Conservation (phyloP, 2,329 filamentous ascomycete species). For the Gnomoniopsis smithogilvyi region DNA sequence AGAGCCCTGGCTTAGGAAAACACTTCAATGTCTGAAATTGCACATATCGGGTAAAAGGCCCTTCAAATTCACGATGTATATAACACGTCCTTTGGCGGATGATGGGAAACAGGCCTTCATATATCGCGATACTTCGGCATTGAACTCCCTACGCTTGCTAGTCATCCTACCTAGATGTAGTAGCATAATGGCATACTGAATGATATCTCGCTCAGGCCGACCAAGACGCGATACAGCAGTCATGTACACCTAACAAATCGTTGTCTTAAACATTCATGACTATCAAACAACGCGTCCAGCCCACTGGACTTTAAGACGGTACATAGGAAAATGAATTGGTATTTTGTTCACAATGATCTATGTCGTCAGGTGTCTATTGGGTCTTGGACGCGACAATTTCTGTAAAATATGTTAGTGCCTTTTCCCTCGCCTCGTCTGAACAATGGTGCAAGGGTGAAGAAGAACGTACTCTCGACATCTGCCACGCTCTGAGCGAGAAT, state of each 20-base stretch:
- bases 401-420: conserved; percentile 36
- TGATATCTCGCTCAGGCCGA: not conserved
- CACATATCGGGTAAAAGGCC: too few species aligned
- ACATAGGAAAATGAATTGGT: conserved; percentile 49
- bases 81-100: too few species aligned
- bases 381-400: conserved; percentile 62
- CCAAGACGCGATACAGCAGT: not conserved
- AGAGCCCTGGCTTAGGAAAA: too few species aligned
- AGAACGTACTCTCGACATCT: conserved; percentile 83
- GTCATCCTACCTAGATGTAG: too few species aligned
- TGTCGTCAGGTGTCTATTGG: conserved; percentile 47
- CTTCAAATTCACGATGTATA: too few species aligned
- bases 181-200: too few species aligned
- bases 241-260: too few species aligned
- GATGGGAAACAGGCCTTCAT: too few species aligned
- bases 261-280: conserved; percentile 34
- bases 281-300: conserved; percentile 56
- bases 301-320: conserved; percentile 48
- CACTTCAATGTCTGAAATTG: too few species aligned
- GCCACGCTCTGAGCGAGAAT: conserved; percentile 95
- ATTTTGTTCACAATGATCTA: conserved; percentile 19
- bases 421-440: not conserved
- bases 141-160: too few species aligned
- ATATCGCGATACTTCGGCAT: too few species aligned
- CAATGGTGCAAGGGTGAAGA: not conserved